Evolutionary conservation across 1,139 yeast species (phyloP).

Genomic region (Ashbya aceris): DNA sequence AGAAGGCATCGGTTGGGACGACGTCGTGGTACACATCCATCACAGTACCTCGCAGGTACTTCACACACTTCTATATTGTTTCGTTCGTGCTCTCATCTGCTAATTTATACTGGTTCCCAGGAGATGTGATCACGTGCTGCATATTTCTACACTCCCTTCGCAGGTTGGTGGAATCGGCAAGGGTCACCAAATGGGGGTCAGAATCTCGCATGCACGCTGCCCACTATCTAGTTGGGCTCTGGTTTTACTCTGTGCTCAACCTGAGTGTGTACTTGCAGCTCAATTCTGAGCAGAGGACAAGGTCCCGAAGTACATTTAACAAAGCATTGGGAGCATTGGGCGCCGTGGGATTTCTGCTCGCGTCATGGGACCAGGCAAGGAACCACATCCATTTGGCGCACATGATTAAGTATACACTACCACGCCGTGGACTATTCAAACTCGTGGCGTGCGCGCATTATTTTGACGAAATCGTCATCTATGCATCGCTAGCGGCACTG

Average conservation of each 20-base stretch:
- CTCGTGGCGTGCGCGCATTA: slow-evolving; percentile 70
- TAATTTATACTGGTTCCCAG: slow-evolving; percentile 9
- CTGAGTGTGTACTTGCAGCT: slow-evolving; percentile 27
- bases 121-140: slow-evolving; percentile 26
- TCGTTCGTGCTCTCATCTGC: slow-evolving; percentile 16
- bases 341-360: slow-evolving; percentile 32
- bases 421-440: slow-evolving; percentile 44
- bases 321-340: slow-evolving; percentile 13
- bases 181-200: slow-evolving; percentile 40
- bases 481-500: slow-evolving; percentile 34
- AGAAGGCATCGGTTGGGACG: slow-evolving; percentile 4
- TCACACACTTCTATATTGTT: slow-evolving; percentile 26
- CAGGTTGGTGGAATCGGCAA: slow-evolving; percentile 52
- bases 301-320: slow-evolving; percentile 11
- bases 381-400: slow-evolving; percentile 54
- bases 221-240: slow-evolving; percentile 68
- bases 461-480: slow-evolving; percentile 62
- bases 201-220: slow-evolving; percentile 58
- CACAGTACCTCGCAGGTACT: slow-evolving; percentile 42
- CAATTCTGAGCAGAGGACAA: not conserved
- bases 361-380: slow-evolving; percentile 47
- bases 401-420: slow-evolving; percentile 59
- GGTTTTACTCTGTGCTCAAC: slow-evolving; percentile 46
- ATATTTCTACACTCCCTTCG: slow-evolving; percentile 52
- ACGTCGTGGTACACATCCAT: slow-evolving; percentile 18